Evolutionary conservation across 306 rosid genomes (phyloP).

Genomic region (Glycyrrhiza uralensis): DNA sequence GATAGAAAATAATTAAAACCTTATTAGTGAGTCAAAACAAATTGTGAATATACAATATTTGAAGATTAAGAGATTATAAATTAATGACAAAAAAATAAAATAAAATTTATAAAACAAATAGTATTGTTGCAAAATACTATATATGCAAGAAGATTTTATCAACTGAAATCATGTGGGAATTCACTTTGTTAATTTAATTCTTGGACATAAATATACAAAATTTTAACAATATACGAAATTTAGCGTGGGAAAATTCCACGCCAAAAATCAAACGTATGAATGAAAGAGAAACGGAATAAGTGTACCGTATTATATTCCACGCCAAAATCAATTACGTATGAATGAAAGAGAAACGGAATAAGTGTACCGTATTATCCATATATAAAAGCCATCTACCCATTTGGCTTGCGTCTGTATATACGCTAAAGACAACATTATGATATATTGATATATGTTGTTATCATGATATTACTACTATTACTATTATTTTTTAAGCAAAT

Average conservation of each 20-base stretch:
- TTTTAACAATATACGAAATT: too few relatives aligned
- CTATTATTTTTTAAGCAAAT: too few relatives aligned
- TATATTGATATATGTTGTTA: neutral
- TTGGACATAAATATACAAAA: neutral
- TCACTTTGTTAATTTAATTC: neutral
- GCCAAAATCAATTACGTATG: too few relatives aligned
- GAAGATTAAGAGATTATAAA: neutral
- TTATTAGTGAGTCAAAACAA: neutral
- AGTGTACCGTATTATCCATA: neutral
- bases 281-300: too few relatives aligned
- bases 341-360: neutral
- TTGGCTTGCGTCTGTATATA: neutral
- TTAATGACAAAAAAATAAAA: neutral
- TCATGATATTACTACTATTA: too few relatives aligned
- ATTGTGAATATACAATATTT: neutral
- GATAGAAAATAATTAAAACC: neutral
- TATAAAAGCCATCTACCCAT: conserved; percentile 10
- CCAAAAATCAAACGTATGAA: too few relatives aligned
- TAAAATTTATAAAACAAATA: neutral
- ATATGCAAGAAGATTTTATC: neutral
- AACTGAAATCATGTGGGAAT: neutral
- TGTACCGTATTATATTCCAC: too few relatives aligned
- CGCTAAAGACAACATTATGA: neutral
- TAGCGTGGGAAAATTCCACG: too few relatives aligned
- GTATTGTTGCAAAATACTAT: neutral